Conservation (phyloP, 2,329 filamentous ascomycete species). For the Colletotrichum sp. region DNA sequence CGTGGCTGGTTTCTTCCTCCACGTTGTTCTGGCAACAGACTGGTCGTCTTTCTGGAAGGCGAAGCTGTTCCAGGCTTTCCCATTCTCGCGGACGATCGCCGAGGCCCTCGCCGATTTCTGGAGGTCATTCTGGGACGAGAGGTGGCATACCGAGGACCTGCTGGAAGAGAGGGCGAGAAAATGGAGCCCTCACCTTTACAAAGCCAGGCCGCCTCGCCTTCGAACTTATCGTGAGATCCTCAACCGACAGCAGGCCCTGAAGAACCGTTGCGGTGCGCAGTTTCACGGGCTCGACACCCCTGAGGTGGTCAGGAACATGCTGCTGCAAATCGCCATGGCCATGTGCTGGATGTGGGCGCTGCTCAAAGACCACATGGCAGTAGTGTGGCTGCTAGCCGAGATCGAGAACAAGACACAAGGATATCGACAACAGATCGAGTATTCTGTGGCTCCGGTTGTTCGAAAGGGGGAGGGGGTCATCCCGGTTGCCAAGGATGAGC, state of each 20-base stretch:
- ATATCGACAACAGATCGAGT: background rate
- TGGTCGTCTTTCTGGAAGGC: background rate
- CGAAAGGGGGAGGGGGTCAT: background rate
- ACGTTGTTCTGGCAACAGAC: background rate
- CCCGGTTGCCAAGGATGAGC: background rate
- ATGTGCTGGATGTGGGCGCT: slow-evolving; percentile 12
- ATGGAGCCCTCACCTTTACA: slow-evolving; percentile 4
- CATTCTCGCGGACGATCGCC: background rate
- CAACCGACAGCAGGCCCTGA: slow-evolving; percentile 18
- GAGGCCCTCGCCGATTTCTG: background rate
- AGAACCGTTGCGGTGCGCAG: slow-evolving; percentile 10
- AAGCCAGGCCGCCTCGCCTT: background rate
- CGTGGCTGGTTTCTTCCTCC: background rate
- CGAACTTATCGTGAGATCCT: slow-evolving; percentile 19
- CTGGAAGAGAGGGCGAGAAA: background rate
- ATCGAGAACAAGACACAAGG: background rate
- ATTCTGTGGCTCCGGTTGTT: background rate
- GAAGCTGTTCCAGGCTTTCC: background rate
- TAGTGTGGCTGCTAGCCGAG: background rate
- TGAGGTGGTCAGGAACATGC: slow-evolving; percentile 6
- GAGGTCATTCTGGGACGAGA: background rate
- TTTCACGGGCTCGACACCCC: background rate
- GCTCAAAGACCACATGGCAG: background rate
- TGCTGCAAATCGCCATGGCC: slow-evolving; percentile 5
- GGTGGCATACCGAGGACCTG: slow-evolving; percentile 9